Evolutionary conservation across 306 rosid species (phyloP), one percentile per base, ranked within the genome.

Genomic region (Glycine latifolia): DNA sequence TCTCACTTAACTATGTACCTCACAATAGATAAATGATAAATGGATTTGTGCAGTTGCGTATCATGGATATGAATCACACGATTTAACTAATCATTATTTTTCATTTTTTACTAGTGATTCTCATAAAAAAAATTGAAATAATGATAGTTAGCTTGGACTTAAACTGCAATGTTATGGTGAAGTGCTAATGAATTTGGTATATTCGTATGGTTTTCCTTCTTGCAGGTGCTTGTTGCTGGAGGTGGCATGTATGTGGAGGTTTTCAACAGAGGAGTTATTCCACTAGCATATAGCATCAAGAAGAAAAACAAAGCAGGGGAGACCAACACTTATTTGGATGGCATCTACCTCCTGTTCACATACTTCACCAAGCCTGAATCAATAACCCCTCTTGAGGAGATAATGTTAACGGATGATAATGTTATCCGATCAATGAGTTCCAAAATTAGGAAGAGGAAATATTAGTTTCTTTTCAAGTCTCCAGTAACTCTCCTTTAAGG

Each of bases 211-310:
- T 71, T 79, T 72, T 76, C 4, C 44, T 53, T 39, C n/a, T 82
- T 87, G 87, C 91, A 96, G 99, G 82, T 96, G 87, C 99, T 95
- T 79, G 97, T 95, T 85, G 96, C 99, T 76, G 98, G 99, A 67
- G 99, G 99, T 56, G 99, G 97, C 78, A 95, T 95, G 99, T 95
- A 95, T 81, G 84, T 93, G 11, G 99, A 93, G 91, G 98, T 93
- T 20, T 93, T 90, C 85, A 89, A 95, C 88, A 89, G 97, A 89
- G 94, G 99, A 75, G 91, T 95, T 6, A 90, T 96, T 85, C 97
- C 94, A 13, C 89, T 94, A 31, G 90, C 97, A 43, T 91, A 91
- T 74, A 71, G 89, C 91, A 94, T 91, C 87, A 79, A 79, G 91
- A 90, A 74, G 92, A 92, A 87, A 78, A 92, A 96, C 92, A 95